These are phyloP conservation scores for Phenoliferia sp. DNA, from an alignment of 1,284 basidiomycete genomes.

Conservation along the genomic window DNA sequence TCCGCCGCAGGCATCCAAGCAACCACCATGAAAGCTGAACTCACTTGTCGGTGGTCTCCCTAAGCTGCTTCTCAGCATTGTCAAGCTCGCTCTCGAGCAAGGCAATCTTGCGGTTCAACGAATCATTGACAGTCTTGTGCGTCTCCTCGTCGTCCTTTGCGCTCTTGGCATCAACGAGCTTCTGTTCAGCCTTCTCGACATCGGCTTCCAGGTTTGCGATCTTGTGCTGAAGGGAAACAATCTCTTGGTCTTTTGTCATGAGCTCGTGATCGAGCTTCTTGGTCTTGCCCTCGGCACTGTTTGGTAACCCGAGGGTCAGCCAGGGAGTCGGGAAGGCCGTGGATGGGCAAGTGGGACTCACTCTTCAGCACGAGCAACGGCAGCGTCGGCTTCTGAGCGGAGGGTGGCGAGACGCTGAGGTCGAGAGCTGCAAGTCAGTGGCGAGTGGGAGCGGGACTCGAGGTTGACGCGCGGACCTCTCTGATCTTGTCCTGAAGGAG, in stretches of 20 bases:
- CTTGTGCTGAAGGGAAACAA: constrained; percentile 75
- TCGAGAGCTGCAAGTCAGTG: not conserved
- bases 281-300: constrained; percentile 70
- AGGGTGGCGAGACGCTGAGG: constrained; percentile 56
- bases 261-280: constrained; percentile 64
- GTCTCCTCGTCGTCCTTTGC: constrained; percentile 67
- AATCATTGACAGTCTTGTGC: constrained; percentile 70
- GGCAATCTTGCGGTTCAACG: constrained; percentile 76
- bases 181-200: constrained; percentile 70
- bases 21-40: constrained; percentile 40
- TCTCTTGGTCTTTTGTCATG: constrained; percentile 82
- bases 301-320: too few relatives aligned
- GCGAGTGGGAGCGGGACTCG: not conserved
- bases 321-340: not conserved
- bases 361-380: constrained; percentile 69
- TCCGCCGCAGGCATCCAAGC: too few relatives aligned
- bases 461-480: constrained; percentile 42
- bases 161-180: constrained; percentile 66
- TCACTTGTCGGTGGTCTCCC: constrained; percentile 95
- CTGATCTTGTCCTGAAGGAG: constrained; percentile 52
- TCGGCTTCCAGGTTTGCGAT: constrained; percentile 65
- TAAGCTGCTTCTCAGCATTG: constrained; percentile 90
- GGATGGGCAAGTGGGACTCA: constrained; percentile 3
- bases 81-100: constrained; percentile 95
- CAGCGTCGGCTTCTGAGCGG: constrained; percentile 80